Conservation (phyloP, 1,284 basidiomycete genomes). For the Amylostereum chailletii region DNA sequence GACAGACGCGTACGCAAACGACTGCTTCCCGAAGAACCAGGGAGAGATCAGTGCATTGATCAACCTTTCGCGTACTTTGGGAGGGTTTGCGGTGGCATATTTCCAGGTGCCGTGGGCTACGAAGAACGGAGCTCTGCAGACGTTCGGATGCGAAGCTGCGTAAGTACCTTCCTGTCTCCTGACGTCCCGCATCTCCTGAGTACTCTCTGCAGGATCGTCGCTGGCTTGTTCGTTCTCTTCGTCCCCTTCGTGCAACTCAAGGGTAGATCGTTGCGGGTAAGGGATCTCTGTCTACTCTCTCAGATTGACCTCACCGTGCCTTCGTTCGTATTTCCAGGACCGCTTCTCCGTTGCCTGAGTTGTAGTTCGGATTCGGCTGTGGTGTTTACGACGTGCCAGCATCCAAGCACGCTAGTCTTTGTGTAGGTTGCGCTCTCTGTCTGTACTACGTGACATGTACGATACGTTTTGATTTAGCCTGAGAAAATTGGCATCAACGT, state of each 20-base stretch:
- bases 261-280: constrained; percentile 35
- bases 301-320: too few relatives aligned
- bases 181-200: neutral
- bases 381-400: too few relatives aligned
- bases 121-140: constrained; percentile 44
- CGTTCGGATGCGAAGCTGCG: constrained; percentile 53
- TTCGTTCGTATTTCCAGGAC: constrained; percentile 1
- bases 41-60: constrained; percentile 53
- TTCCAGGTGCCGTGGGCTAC: constrained; percentile 55
- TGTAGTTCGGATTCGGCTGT: too few relatives aligned
- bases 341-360: constrained; percentile 5
- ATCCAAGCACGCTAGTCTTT: too few relatives aligned
- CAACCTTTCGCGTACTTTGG: constrained; percentile 49
- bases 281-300: constrained; percentile 10
- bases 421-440: too few relatives aligned
- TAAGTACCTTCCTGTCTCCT: constrained; percentile 18
- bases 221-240: constrained; percentile 41
- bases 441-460: too few relatives aligned
- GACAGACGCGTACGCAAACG: constrained; percentile 42
- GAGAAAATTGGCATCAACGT: too few relatives aligned
- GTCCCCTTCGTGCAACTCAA: constrained; percentile 42
- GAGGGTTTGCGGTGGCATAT: constrained; percentile 56
- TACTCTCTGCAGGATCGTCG: constrained; percentile 30
- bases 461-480: too few relatives aligned
- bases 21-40: constrained; percentile 42